Conservation (phyloP, 2,329 filamentous ascomycete genomes). For the Penicillium sp. region DNA sequence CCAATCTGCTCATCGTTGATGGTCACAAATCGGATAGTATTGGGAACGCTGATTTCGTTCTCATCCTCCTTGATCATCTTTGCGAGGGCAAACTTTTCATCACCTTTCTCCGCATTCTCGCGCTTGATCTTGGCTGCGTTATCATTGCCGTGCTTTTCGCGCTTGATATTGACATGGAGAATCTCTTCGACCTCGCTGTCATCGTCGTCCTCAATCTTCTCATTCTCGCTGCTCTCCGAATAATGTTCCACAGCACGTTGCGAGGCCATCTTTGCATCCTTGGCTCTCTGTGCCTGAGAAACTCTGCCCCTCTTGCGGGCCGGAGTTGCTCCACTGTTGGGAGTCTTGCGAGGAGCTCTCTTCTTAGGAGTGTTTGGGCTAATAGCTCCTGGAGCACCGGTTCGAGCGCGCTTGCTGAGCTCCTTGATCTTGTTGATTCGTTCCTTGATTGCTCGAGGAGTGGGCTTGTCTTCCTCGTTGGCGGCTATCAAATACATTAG, state of each 20-base stretch:
- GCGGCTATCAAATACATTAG: constrained; percentile 14
- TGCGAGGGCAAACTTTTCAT: too few relatives aligned
- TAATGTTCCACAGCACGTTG: background rate
- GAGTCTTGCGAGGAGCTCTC: background rate
- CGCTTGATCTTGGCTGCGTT: background rate
- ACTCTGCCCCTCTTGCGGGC: background rate
- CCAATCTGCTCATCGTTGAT: too few relatives aligned
- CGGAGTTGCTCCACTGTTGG: background rate
- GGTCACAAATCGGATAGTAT: too few relatives aligned
- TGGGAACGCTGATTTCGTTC: too few relatives aligned
- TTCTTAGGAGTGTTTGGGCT: background rate
- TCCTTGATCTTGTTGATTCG: constrained; percentile 39
- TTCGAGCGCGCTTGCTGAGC: constrained; percentile 11
- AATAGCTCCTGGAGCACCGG: constrained; percentile 5
- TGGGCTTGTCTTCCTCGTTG: constrained; percentile 28
- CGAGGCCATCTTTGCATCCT: background rate
- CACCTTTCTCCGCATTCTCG: background rate
- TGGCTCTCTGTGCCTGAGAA: background rate
- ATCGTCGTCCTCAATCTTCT: background rate
- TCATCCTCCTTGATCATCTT: too few relatives aligned
- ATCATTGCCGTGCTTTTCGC: background rate
- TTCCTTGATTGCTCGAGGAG: constrained; percentile 43
- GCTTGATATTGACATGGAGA: background rate
- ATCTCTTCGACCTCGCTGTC: background rate
- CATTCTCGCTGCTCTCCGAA: background rate